These are phyloP conservation scores for Boletus huronensis DNA, from an alignment of 768 basidiomycete genomes.

Conservation along the genomic window DNA sequence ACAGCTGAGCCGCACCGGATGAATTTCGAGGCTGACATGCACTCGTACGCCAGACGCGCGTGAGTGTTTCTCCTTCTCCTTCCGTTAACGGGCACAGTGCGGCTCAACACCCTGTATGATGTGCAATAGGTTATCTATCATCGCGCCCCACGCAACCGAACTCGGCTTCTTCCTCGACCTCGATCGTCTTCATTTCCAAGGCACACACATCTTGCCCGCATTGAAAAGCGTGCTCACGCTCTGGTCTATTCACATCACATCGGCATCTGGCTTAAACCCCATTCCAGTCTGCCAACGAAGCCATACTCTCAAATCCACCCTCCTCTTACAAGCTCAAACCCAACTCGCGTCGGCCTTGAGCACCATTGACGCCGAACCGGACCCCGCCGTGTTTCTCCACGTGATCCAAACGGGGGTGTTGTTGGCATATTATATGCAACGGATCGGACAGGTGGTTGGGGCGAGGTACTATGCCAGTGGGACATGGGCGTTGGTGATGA, in stretches of 20 bases:
- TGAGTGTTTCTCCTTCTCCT: background rate
- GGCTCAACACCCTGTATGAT: background rate
- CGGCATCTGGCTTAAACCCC: conserved; percentile 32
- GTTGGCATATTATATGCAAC: conserved; percentile 63
- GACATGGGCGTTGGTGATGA: conserved; percentile 44
- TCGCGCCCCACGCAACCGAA: conserved; percentile 54
- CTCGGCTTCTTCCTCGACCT: conserved; percentile 66
- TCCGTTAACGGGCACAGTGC: background rate
- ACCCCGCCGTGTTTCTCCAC: conserved; percentile 43
- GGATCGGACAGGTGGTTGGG: conserved; percentile 54
- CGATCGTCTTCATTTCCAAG: conserved; percentile 42
- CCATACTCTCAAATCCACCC: conserved; percentile 14
- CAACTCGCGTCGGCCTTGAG: conserved; percentile 44
- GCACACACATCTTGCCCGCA: conserved; percentile 43
- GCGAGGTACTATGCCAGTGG: conserved; percentile 55
- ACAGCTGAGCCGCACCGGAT: background rate
- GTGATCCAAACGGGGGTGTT: conserved; percentile 62
- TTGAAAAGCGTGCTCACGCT: conserved; percentile 50
- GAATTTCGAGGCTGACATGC: background rate
- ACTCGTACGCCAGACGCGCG: conserved; percentile 6
- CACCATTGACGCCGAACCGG: conserved; percentile 29
- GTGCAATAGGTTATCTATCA: conserved; percentile 27
- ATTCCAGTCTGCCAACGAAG: conserved; percentile 23
- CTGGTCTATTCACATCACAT: conserved; percentile 50
- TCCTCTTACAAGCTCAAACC: conserved; percentile 48